phyloP scores from a whole-genome alignment of 371 early-diverging fungal species.

The Mortierella sp. region DNA sequence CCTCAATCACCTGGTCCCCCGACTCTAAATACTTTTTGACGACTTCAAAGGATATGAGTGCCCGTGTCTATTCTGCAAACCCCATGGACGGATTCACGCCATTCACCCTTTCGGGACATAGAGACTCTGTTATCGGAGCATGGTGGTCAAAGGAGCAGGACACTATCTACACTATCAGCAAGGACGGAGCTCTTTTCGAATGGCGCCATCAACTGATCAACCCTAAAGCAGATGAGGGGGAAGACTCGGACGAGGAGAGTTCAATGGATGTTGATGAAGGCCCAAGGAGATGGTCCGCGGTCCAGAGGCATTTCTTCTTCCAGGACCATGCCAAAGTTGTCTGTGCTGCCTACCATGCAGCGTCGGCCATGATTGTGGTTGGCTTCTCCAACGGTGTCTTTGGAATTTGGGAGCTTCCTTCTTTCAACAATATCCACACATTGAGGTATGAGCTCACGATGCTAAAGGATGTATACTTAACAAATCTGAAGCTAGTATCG shows the following conservation, averaged over 20 bases:
- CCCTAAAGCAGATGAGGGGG: slow-evolving; percentile 50
- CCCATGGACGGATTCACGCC: slow-evolving; percentile 73
- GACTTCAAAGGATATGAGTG: slow-evolving; percentile 92
- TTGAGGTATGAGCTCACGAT: slow-evolving; percentile 75
- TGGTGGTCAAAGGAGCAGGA: slow-evolving; percentile 89
- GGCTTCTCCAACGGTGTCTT: slow-evolving; percentile 95
- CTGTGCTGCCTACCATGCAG: slow-evolving; percentile 83
- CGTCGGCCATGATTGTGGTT: slow-evolving; percentile 83
- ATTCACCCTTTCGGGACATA: slow-evolving; percentile 87
- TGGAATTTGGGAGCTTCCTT: slow-evolving; percentile 97
- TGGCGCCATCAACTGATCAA: slow-evolving; percentile 71
- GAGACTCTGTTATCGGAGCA: slow-evolving; percentile 87
- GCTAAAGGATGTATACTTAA: background rate
- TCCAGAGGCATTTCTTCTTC: slow-evolving; percentile 76
- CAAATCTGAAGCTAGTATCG: too few relatives aligned
- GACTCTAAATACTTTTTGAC: slow-evolving; percentile 89
- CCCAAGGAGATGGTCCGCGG: slow-evolving; percentile 69
- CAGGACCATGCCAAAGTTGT: slow-evolving; percentile 80
- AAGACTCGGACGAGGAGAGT: slow-evolving; percentile 61
- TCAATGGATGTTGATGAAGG: slow-evolving; percentile 65
- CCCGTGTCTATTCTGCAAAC: slow-evolving; percentile 81
- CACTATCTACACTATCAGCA: slow-evolving; percentile 88
- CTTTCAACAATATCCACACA: slow-evolving; percentile 88
- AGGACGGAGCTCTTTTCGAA: slow-evolving; percentile 91
- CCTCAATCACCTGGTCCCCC: slow-evolving; percentile 86